phyloP scores from a whole-genome alignment of 495 filamentous ascomycete species.

The Penicillium manginii region DNA sequence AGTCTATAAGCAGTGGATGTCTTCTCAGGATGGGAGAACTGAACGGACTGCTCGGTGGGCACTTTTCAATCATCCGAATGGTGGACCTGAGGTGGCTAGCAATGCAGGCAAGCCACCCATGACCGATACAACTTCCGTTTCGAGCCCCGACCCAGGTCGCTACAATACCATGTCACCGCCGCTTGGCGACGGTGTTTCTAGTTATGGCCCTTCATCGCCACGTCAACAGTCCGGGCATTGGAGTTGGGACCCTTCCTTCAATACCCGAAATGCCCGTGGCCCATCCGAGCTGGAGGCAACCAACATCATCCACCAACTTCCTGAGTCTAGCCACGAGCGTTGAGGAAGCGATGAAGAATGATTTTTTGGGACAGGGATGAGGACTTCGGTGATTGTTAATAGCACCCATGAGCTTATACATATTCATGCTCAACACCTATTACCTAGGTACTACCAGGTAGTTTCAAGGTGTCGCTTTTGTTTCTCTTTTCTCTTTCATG shows the following conservation, averaged over 20 bases:
- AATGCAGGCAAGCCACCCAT: constrained; percentile 9
- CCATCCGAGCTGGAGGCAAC: constrained; percentile 38
- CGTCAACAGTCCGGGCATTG: constrained; percentile 22
- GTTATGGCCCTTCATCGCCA: neutral
- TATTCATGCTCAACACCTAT: neutral
- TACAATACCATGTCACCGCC: constrained; percentile 1
- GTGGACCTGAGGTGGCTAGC: constrained; percentile 13
- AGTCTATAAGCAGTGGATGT: constrained; percentile 42
- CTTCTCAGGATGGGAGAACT: constrained; percentile 34
- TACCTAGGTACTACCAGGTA: neutral
- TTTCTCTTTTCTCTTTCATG: neutral
- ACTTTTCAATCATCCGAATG: constrained; percentile 21
- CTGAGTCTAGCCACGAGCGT: neutral
- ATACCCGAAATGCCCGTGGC: neutral
- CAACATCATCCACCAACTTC: constrained; percentile 5
- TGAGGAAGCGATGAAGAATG: neutral
- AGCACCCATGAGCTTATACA: neutral
- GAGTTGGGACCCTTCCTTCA: constrained; percentile 32
- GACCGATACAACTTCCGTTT: constrained; percentile 14
- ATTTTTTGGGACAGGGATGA: neutral
- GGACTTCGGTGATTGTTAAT: neutral
- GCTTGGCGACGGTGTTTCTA: neutral
- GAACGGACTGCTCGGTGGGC: constrained; percentile 41
- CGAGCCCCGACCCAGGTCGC: constrained; percentile 21
- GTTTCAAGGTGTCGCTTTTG: no score